These are phyloP conservation scores for Clarireedia paspali DNA, from an alignment of 2,329 filamentous ascomycete genomes.

Conservation along the genomic window DNA sequence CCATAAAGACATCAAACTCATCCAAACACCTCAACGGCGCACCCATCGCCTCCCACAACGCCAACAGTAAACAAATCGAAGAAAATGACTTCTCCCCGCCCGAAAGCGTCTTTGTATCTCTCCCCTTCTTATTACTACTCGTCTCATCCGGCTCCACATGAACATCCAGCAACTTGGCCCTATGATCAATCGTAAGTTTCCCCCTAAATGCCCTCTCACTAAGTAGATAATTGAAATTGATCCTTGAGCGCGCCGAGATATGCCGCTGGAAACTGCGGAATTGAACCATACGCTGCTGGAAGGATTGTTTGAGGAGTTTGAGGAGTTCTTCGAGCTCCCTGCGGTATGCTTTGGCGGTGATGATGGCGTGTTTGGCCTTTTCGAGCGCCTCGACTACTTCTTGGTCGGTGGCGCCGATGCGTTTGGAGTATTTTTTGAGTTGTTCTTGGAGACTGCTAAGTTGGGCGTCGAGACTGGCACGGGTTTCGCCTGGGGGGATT, in stretches of 20 bases:
- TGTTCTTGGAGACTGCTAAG: constrained; percentile 49
- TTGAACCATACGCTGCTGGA: constrained; percentile 61
- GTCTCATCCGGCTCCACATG: constrained; percentile 67
- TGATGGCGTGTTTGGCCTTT: constrained; percentile 33
- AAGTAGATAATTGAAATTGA: constrained; percentile 81
- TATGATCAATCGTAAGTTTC: constrained; percentile 70
- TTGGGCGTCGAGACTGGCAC: constrained; percentile 46
- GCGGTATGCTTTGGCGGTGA: constrained; percentile 38
- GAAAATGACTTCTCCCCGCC: constrained; percentile 98
- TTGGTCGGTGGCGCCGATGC: constrained; percentile 56
- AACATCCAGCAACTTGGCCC: constrained; percentile 65
- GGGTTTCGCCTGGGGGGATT: constrained; percentile 58
- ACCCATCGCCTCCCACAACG: constrained; percentile 97
- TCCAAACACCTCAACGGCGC: constrained; percentile 90
- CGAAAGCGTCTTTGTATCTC: constrained; percentile 85
- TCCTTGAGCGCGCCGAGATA: constrained; percentile 79
- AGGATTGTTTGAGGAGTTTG: constrained; percentile 45
- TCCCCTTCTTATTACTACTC: constrained; percentile 58
- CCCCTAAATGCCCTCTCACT: constrained; percentile 86
- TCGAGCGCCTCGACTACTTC: constrained; percentile 47
- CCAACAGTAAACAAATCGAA: constrained; percentile 84
- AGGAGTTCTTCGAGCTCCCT: constrained; percentile 37
- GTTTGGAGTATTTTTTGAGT: constrained; percentile 47
- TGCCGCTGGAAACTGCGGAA: constrained; percentile 77
- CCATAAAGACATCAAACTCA: constrained; percentile 99